Percentiles rank a stretch among this genome's conserved stretches.
phyloP scores from a whole-genome alignment of 225 moss, liverwort and hornwort species.

The Pseudoscleropodium purum region DNA sequence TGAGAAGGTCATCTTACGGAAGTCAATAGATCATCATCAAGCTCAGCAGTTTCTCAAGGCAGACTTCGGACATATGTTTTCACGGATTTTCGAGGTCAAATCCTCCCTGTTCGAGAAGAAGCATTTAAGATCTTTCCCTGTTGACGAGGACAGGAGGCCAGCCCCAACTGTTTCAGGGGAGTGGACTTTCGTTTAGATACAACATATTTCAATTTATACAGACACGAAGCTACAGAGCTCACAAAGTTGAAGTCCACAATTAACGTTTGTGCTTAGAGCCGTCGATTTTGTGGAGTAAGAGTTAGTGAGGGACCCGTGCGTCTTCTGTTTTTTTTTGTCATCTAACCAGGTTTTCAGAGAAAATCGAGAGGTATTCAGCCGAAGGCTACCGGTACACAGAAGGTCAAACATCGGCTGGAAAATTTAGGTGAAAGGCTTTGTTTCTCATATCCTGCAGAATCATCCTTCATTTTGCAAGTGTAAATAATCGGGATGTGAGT shows the following conservation, averaged over 20 bases:
- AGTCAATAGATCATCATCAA: slow-evolving; percentile 19
- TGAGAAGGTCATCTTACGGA: slow-evolving; percentile 28
- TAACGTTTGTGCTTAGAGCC: slow-evolving; percentile 13
- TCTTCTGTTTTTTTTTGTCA: neutral
- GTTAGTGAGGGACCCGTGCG: neutral
- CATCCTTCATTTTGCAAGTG: slow-evolving; percentile 32
- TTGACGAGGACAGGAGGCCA: slow-evolving; percentile 25
- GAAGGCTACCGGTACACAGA: neutral
- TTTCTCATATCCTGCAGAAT: slow-evolving; percentile 16
- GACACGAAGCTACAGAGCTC: slow-evolving; percentile 5
- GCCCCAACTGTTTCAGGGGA: slow-evolving; percentile 46
- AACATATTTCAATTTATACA: neutral
- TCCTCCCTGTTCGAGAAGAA: slow-evolving; percentile 49
- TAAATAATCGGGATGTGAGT: slow-evolving; percentile 39
- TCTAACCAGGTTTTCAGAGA: neutral
- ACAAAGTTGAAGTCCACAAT: neutral
- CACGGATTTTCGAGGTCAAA: slow-evolving; percentile 49
- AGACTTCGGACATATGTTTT: slow-evolving; percentile 42
- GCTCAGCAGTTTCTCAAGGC: slow-evolving; percentile 34
- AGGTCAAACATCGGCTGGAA: slow-evolving; percentile 3
- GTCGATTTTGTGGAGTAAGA: slow-evolving; percentile 16
- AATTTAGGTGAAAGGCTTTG: neutral
- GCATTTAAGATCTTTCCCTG: slow-evolving; percentile 23
- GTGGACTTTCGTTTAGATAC: slow-evolving; percentile 47
- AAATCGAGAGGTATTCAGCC: neutral